phyloP scores from a whole-genome alignment of 73 alveolate genomes.

The Paraurostyla sp. region DNA sequence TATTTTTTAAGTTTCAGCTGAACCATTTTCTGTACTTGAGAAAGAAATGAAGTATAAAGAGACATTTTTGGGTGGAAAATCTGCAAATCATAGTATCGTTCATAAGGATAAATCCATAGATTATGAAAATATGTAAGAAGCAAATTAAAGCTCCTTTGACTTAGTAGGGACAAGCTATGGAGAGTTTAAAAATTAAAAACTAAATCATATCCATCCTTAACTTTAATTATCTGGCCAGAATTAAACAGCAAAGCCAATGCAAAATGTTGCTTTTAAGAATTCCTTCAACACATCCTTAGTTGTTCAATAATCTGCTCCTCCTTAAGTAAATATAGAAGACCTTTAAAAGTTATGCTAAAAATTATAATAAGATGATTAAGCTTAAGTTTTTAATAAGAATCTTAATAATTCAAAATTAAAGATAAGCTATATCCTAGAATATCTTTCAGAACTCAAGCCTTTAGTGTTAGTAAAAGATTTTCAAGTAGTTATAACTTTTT shows the following conservation, averaged over 20 bases:
- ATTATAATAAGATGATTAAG: not conserved
- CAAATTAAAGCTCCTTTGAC: too few species aligned
- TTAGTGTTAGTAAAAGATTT: conserved; percentile 3
- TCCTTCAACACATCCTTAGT: conserved; percentile 52
- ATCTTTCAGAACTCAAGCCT: not conserved
- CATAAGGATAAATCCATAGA: not conserved
- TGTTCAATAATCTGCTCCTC: not conserved
- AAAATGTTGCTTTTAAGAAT: conserved; percentile 29
- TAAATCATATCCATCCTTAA: not conserved
- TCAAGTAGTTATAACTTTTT: not conserved
- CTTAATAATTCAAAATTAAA: not conserved
- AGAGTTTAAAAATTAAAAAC: not conserved
- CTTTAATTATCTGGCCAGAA: not conserved
- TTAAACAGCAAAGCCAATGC: not conserved
- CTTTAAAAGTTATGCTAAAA: not conserved
- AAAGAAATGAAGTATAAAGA: not conserved
- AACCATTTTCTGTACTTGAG: not conserved
- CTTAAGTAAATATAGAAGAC: not conserved
- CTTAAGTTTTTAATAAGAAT: not conserved
- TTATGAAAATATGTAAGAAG: not conserved
- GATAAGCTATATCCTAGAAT: not conserved
- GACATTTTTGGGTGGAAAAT: not conserved
- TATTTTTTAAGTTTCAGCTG: not conserved
- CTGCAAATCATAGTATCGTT: not conserved
- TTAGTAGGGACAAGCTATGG: too few species aligned